Percentiles rank a stretch among this genome's conserved stretches.
Conservation (phyloP, 2,329 filamentous ascomycete genomes). For the Alternaria incomplexa region DNA sequence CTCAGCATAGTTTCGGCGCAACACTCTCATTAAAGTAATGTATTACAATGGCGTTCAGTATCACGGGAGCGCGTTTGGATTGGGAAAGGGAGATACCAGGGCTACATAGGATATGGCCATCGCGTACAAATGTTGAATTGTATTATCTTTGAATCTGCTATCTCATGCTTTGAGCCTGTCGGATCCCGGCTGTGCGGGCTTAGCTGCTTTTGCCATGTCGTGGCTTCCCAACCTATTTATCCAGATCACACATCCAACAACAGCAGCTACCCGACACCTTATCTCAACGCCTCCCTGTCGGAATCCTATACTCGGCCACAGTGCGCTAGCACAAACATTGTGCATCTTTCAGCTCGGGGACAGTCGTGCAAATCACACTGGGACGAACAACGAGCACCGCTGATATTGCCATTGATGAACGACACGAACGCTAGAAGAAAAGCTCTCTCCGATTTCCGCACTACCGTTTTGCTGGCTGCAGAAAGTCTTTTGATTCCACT, state of each 20-base stretch:
- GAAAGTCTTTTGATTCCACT: conserved; percentile 27
- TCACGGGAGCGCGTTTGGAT: neutral
- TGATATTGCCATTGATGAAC: conserved; percentile 37
- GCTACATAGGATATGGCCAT: neutral
- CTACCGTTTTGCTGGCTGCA: conserved; percentile 14
- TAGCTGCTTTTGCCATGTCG: neutral
- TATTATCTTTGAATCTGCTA: neutral
- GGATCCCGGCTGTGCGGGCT: neutral
- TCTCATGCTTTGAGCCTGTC: neutral
- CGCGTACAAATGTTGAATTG: neutral
- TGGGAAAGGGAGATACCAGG: neutral
- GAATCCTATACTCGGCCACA: neutral
- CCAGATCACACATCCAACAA: conserved; percentile 7
- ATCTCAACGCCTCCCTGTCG: neutral
- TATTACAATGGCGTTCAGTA: neutral
- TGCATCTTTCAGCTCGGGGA: neutral
- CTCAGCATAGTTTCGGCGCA: conserved; percentile 6
- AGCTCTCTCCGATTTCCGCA: conserved; percentile 6
- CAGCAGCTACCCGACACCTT: conserved; percentile 3
- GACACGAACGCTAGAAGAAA: conserved; percentile 30
- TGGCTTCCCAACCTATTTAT: conserved; percentile 12
- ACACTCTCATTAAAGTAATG: neutral
- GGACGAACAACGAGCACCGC: conserved; percentile 1
- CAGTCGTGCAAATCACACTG: neutral
- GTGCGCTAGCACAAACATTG: neutral